Evolutionary conservation across 495 filamentous ascomycete species (phyloP), one percentile per base, ranked within the genome.

Genomic region (Articulospora tetracladia): DNA sequence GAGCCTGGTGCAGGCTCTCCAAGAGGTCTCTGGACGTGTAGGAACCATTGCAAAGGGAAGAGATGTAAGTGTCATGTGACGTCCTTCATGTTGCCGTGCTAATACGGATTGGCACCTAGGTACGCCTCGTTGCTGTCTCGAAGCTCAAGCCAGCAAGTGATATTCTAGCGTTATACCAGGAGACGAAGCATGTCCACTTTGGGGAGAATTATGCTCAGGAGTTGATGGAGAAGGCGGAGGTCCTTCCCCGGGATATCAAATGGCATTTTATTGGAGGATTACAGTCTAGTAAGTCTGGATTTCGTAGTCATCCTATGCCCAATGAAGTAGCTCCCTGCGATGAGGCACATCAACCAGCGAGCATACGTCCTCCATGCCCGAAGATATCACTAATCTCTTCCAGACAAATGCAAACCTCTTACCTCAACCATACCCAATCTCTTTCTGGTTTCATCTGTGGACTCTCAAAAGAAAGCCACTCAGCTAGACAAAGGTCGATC

Each of bases 171-270:
- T 80, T 98, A 1, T 87, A 95, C 76, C 75, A 83, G 59, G 69
- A 57, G 27, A 71, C 77, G 20, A 62, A 70, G 0, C 93, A 96
- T 44, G 65, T 77, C 53, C 92, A 98, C 74, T 97, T 97, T 72
- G 94, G 94, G 62, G 94, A 98, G 74, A 98, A 98, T 76, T 98
- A 98, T 78, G 80, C 89, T 15, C 92, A 97, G 75, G 94, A 98
- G 70, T 85, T 98, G 44, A 76, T 83, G 52, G 85, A 93, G 71
- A 98, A 98, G 74, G 88, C 92, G 12, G 77, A 81, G 11, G 66
- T 92, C 20, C 83, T 98, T 4, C 94, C 94, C 0, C 66, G 70
- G n/a, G 80, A 76, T 20, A 89, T 98, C 57, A 79, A 82, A 55
- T 98, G 94, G 94, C 94, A 98, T 69, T 97, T 97, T 72, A 98